Conservation (phyloP, 139 green algal genomes). For the Prasinococcaceae sp. region DNA sequence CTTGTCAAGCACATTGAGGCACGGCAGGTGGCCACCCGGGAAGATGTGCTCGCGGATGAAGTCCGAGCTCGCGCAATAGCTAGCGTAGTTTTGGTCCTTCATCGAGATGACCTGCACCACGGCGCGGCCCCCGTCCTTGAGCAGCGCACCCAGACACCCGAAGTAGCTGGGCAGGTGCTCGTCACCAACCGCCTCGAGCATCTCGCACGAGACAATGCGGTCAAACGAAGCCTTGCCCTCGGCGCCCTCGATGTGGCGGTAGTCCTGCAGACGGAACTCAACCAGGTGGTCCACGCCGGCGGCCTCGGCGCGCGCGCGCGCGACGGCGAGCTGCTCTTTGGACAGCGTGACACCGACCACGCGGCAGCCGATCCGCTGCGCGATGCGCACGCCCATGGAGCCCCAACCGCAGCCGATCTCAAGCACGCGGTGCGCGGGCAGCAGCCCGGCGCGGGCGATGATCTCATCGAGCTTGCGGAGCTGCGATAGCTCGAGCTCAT, state of each 20-base stretch:
- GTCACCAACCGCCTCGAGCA: conserved; percentile 95
- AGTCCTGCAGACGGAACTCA: conserved; percentile 81
- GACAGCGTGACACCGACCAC: conserved; percentile 59
- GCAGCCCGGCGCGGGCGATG: conserved; percentile 30
- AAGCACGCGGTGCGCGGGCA: conserved; percentile 56
- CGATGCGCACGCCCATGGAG: conserved; percentile 70
- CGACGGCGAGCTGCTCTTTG: conserved; percentile 84
- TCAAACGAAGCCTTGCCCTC: conserved; percentile 58
- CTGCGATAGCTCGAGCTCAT: conserved; percentile 51
- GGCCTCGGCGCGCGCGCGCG: conserved; percentile 44
- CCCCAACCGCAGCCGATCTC: conserved; percentile 97
- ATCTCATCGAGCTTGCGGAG: conserved; percentile 73
- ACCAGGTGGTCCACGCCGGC: conserved; percentile 65
- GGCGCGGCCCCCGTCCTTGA: conserved; percentile 57
- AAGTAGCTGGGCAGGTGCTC: conserved; percentile 80
- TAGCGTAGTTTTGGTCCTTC: conserved; percentile 65
- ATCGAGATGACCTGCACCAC: conserved; percentile 68
- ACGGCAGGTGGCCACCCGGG: conserved; percentile 73
- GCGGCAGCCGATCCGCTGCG: conserved; percentile 15
- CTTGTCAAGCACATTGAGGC: conserved; percentile 51
- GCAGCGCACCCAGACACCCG: conserved; percentile 36
- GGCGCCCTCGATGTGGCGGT: conserved; percentile 44
- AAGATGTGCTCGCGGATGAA: conserved; percentile 99
- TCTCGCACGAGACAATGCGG: conserved; percentile 77
- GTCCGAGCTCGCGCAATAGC: conserved; percentile 70